phyloP scores from a whole-genome alignment of 2,329 filamentous ascomycete species.

The Fusarium liriodendri region DNA sequence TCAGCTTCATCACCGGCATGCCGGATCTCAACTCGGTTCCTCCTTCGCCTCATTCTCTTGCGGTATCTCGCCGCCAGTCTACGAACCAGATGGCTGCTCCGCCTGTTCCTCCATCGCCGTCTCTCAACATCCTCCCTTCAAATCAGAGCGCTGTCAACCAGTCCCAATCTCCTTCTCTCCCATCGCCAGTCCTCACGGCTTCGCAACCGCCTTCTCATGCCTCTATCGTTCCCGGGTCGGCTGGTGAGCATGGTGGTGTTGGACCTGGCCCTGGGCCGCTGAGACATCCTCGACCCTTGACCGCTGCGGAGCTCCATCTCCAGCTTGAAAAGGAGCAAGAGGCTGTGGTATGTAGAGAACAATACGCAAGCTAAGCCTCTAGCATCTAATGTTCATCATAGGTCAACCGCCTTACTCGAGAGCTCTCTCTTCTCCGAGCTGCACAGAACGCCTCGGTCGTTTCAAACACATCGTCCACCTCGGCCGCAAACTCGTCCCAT shows the following conservation, averaged over 20 bases:
- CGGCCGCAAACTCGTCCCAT: slow-evolving; percentile 62
- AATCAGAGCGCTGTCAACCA: slow-evolving; percentile 64
- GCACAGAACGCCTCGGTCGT: slow-evolving; percentile 74
- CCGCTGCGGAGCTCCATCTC: slow-evolving; percentile 87
- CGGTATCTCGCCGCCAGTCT: slow-evolving; percentile 57
- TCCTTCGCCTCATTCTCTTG: slow-evolving; percentile 59
- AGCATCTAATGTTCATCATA: slow-evolving; percentile 48
- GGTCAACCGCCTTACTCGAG: slow-evolving; percentile 93
- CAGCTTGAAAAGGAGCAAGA: slow-evolving; percentile 96
- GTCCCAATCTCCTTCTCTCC: slow-evolving; percentile 47
- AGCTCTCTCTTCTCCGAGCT: slow-evolving; percentile 84
- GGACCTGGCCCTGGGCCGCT: slow-evolving; percentile 76
- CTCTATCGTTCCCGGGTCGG: slow-evolving; percentile 45
- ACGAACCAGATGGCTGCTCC: slow-evolving; percentile 57
- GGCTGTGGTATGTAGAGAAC: slow-evolving; percentile 74
- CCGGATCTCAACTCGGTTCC: slow-evolving; percentile 69
- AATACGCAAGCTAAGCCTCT: fast-evolving
- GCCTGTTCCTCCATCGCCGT: slow-evolving; percentile 52
- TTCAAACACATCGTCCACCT: slow-evolving; percentile 73
- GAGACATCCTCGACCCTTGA: slow-evolving; percentile 87
- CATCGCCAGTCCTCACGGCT: slow-evolving; percentile 45
- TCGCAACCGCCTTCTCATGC: slow-evolving; percentile 42
- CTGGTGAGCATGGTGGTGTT: slow-evolving; percentile 56
- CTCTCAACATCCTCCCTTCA: slow-evolving; percentile 68
- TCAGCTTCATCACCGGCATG: slow-evolving; percentile 50